Base-by-base conservation (phyloP, 78 protist genomes). In the Chrysochromulina tobinii region DNA sequence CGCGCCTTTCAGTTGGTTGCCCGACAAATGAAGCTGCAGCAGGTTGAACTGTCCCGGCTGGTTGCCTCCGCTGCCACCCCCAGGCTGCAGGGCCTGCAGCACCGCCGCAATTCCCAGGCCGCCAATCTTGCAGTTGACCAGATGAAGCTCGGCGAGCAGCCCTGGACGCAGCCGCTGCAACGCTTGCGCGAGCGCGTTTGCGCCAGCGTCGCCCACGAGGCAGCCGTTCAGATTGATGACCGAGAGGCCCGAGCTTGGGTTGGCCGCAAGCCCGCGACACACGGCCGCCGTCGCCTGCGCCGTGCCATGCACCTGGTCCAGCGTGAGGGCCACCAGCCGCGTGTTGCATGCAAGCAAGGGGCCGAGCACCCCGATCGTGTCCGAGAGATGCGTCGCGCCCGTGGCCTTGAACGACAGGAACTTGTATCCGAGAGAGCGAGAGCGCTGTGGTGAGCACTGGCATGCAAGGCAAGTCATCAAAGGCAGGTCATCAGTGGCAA, bases 191-290 rank as follows among this genome's bases (percentile, higher is more conserved):
- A 79, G 87, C 51, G 4, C 23, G 64, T 4, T 11, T 14, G 8
- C 38, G 87, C 64, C 87, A 14, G n/a, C 85, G 85, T 77, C 85
- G 12, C 87, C 87, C 27, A 79, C 15, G 9, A 1, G 20, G 87
- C 54, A 54, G 87, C 8, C 23, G 20, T 59, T 20, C 50, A 79
- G 87, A 64, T 79, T 48, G 87, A 79, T 2, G 21, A 25, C 48
- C 25, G 64, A 4, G 87, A 79, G 87, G 23, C 25, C 12, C 58
- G 27, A 1, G 58, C 2, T 1, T 11, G 25, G 11, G 83, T 75
- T 75, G 58, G 25, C 2, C 27, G 83, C 83, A 57, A 75, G 83
- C 58, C 58, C 83, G 58, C 3, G 58, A n/a, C 83, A 3, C 58
- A 75, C 58, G 58, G 83, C 58, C 27, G 14, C 83, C 23, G 50